Conservation (phyloP, 306 rosid species). For the Dalbergia cochinchinensis region DNA sequence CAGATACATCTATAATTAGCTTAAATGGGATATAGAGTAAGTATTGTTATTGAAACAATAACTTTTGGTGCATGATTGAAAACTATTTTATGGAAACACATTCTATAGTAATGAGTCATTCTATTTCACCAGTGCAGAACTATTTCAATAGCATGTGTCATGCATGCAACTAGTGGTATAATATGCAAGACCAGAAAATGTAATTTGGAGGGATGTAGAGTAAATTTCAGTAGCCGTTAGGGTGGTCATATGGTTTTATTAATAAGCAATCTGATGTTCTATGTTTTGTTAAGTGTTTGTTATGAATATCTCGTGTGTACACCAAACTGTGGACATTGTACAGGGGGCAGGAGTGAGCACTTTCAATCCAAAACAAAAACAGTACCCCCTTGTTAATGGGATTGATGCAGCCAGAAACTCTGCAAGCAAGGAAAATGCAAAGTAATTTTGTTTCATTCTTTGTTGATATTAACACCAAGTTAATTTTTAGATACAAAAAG, state of each 20-base stretch:
- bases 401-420: conserved; percentile 63
- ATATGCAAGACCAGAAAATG: conserved; percentile 10
- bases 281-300: conserved; percentile 1
- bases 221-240: neutral
- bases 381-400: conserved; percentile 72
- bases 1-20: neutral
- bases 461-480: neutral
- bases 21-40: neutral
- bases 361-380: conserved; percentile 60
- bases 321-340: conserved; percentile 25
- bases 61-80: neutral
- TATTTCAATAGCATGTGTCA: neutral
- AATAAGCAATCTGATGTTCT: neutral
- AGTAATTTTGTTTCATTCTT: conserved; percentile 41
- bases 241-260: neutral
- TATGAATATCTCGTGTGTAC: neutral
- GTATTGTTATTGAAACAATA: neutral
- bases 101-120: neutral
- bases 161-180: neutral
- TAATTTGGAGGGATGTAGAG: neutral
- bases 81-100: neutral
- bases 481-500: neutral
- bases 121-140: neutral
- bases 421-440: conserved; percentile 60
- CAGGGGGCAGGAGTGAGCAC: conserved; percentile 78